Evolutionary conservation across 2,329 filamentous ascomycete genomes (phyloP).

Genomic region (Pyrenochaeta sp.): DNA sequence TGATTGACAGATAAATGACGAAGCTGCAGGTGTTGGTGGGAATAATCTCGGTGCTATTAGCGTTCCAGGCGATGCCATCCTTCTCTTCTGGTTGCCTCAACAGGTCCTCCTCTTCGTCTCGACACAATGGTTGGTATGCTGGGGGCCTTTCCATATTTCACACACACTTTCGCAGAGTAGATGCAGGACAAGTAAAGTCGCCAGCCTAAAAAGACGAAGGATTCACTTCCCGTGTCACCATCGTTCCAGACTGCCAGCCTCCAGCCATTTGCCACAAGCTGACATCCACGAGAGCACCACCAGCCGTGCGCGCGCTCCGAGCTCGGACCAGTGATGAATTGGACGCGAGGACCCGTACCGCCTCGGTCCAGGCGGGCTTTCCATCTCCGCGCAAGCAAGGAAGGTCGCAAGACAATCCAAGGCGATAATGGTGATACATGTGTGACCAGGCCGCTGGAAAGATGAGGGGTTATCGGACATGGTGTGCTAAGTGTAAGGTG

Average conservation of each 20-base stretch:
- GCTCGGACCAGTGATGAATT: slow-evolving; percentile 37
- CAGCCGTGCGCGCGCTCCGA: slow-evolving; percentile 19
- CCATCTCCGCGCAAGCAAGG: slow-evolving; percentile 27
- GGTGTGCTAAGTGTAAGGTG: slow-evolving; percentile 22
- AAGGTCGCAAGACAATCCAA: slow-evolving; percentile 30
- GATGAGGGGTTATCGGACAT: slow-evolving; percentile 26
- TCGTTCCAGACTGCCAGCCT: slow-evolving; percentile 10
- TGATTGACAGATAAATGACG: slow-evolving; percentile 34
- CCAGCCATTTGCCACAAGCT: slow-evolving; percentile 13
- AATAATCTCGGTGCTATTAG: slow-evolving; percentile 33
- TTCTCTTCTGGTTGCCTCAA: slow-evolving; percentile 31
- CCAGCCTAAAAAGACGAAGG: slow-evolving; percentile 4
- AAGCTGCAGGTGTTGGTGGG: slow-evolving; percentile 37
- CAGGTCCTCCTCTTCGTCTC: slow-evolving; percentile 31
- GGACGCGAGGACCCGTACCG: slow-evolving; percentile 16
- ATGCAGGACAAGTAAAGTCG: slow-evolving; percentile 5
- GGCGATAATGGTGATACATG: slow-evolving; percentile 31
- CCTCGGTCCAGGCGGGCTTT: slow-evolving; percentile 8
- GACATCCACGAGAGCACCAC: slow-evolving; percentile 8
- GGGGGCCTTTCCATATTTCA: slow-evolving; percentile 33
- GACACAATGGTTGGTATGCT: slow-evolving; percentile 35
- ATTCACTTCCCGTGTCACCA: slow-evolving; percentile 8
- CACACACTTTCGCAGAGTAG: slow-evolving; percentile 1
- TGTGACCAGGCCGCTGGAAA: slow-evolving; percentile 24
- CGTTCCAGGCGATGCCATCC: slow-evolving; percentile 32